These are phyloP conservation scores for Neurospora discreta DNA, from an alignment of 495 filamentous ascomycete genomes.

Conservation along the genomic window DNA sequence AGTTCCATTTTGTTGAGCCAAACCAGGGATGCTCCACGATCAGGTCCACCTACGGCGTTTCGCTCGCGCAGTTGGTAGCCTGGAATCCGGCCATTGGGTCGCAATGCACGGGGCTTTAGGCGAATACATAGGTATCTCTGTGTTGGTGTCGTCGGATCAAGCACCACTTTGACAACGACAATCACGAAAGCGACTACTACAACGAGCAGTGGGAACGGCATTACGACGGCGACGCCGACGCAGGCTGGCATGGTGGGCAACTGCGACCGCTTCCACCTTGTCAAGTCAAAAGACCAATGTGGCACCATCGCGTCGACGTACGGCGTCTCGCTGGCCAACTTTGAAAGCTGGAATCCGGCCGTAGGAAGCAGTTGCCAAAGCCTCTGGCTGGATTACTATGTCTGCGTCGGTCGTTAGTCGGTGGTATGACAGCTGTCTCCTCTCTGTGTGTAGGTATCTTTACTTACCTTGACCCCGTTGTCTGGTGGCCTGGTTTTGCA, in stretches of 20 bases:
- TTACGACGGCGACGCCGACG: conserved; percentile 18
- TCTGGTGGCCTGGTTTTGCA: background rate
- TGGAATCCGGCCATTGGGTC: conserved; percentile 21
- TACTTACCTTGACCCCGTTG: background rate
- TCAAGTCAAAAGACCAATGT: conserved; percentile 32
- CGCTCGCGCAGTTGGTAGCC: conserved; percentile 17
- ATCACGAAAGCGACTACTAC: conserved; percentile 1
- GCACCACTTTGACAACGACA: background rate
- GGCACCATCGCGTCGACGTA: conserved; percentile 18
- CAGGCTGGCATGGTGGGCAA: conserved; percentile 25
- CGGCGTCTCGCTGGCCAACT: conserved; percentile 15
- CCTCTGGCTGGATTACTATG: background rate
- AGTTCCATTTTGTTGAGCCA: conserved; percentile 26
- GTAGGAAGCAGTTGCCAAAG: conserved; percentile 14
- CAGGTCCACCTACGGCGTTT: conserved; percentile 15
- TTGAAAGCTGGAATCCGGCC: conserved; percentile 31
- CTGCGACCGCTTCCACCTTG: conserved; percentile 33
- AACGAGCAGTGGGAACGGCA: conserved; percentile 1
- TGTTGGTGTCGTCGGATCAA: background rate
- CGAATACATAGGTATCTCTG: conserved; percentile 3
- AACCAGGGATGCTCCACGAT: conserved; percentile 34
- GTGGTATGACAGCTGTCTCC: background rate
- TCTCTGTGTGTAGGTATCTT: background rate
- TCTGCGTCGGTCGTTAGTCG: background rate
- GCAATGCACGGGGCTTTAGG: background rate